These are phyloP conservation scores for Colletotrichum musicola DNA, from an alignment of 2,329 filamentous ascomycete genomes.

Conservation along the genomic window DNA sequence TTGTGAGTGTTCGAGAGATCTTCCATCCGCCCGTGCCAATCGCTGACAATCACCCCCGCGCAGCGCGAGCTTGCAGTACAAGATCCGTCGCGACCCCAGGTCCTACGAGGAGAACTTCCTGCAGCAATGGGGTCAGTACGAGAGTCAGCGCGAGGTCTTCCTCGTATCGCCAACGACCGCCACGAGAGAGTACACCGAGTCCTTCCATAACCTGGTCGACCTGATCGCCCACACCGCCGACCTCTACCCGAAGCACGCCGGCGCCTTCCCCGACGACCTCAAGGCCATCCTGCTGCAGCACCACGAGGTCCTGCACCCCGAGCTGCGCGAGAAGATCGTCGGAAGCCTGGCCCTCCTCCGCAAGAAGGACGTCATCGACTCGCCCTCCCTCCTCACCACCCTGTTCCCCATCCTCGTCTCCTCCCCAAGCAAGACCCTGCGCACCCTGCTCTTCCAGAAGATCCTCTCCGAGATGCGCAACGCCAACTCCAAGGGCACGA, in stretches of 20 bases:
- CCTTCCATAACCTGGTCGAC: constrained; percentile 91
- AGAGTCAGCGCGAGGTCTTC: constrained; percentile 91
- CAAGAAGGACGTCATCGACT: constrained; percentile 94
- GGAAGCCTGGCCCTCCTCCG: constrained; percentile 87
- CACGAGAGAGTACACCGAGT: constrained; percentile 82
- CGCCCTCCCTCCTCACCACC: constrained; percentile 83
- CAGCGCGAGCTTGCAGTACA: constrained; percentile 89
- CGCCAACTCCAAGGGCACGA: constrained; percentile 87
- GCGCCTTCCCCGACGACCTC: constrained; percentile 82
- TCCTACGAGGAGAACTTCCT: constrained; percentile 92
- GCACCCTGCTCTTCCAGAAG: constrained; percentile 86
- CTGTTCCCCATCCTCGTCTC: constrained; percentile 94
- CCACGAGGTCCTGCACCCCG: constrained; percentile 84
- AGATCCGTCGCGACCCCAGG: constrained; percentile 88
- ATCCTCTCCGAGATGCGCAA: constrained; percentile 92
- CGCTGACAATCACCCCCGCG: constrained; percentile 48
- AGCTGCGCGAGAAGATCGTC: constrained; percentile 94
- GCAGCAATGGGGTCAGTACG: constrained; percentile 91
- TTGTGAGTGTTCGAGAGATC: constrained; percentile 62
- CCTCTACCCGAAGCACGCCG: constrained; percentile 87
- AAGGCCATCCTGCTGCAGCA: constrained; percentile 85
- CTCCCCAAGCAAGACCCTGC: constrained; percentile 91
- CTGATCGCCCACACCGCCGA: constrained; percentile 94
- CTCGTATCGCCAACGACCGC: constrained; percentile 83
- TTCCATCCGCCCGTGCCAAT: constrained; percentile 21